Base-by-base conservation (phyloP, 306 rosid species). In the Cajanus cajan region DNA sequence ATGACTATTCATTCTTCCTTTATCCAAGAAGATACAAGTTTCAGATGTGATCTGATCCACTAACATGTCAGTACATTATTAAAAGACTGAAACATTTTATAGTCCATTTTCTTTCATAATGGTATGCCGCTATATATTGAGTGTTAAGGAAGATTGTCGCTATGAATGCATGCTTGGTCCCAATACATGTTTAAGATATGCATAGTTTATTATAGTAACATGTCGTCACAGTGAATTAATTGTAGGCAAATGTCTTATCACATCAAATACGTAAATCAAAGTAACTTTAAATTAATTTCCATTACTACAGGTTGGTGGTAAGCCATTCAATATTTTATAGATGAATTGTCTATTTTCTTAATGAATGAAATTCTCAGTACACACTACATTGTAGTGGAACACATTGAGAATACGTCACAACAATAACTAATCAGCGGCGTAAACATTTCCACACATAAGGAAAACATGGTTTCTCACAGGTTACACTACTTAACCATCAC, bases 401-500 rank as follows among this genome's bases (percentile, higher is more conserved):
- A 68, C 75, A 70, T 16, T 68, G 79, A 75, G 82, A 43, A 80
- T 61, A 74, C 74, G 71, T 79, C 82, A 58, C 70, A 79, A 74
- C 73, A 62, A 69, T 74, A 8, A 57, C 6, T 24, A 28, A 28
- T 28, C 31, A 28, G 36, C 19, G n/a, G 24, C 57, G 71, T 72
- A 66, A 59, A 34, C 58, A 66, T 80, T 73, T 67, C 50, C 59
- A 73, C 65, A 65, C 75, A 76, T 41, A 31, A 5, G 63, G 51
- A 52, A 73, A 80, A 81, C 68, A 67, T 77, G 36, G 73, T 77
- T 47, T 77, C 77, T 80, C 82, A 66, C 77, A 66, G n/a, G 73
- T 80, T 71, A 71, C 80, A 81, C 43, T 66, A 61, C 69, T 51
- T 31, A 85, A 51, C 43, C 79, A 77, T 66, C 70, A 66, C 16